A percentile compares a stretch with the other conserved stretches of the same genome.
Evolutionary conservation across 208 protist genomes (phyloP).

Genomic region (Trichomonas tenax): DNA sequence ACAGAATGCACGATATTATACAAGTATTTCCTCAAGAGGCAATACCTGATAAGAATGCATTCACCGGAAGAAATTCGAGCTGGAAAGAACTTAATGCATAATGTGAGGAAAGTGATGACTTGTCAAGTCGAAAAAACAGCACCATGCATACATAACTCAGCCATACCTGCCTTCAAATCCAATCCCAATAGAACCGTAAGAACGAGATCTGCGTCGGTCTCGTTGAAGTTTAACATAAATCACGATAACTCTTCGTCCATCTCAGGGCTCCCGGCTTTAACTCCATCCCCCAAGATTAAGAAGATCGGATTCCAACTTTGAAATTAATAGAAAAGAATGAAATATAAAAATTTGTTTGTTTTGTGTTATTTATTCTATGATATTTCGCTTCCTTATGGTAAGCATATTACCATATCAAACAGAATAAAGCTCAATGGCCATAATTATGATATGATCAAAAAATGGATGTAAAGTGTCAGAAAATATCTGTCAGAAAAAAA

Average conservation of each 20-base stretch:
- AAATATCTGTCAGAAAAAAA: too few relatives aligned
- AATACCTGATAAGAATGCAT: neutral
- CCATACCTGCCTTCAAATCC: neutral
- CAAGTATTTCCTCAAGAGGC: neutral
- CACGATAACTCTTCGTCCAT: neutral
- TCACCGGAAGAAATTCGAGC: neutral
- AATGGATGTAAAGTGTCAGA: too few relatives aligned
- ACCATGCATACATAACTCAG: neutral
- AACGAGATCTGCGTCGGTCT: neutral
- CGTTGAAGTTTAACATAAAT: neutral
- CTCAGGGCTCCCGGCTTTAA: neutral
- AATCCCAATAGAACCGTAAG: neutral
- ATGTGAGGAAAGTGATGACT: neutral
- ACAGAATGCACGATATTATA: neutral
- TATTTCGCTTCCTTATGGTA: too few relatives aligned
- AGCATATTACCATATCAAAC: too few relatives aligned
- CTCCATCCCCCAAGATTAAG: neutral
- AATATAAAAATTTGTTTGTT: too few relatives aligned
- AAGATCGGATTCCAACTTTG: neutral
- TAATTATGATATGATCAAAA: too few relatives aligned
- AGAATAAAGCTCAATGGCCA: too few relatives aligned
- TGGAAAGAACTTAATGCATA: neutral
- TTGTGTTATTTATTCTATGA: too few relatives aligned
- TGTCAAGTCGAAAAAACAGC: neutral
- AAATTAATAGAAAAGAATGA: too few relatives aligned